These are phyloP conservation scores for Nitzschia sp. DNA, from an alignment of 108 stramenopile genomes.

Conservation along the genomic window DNA sequence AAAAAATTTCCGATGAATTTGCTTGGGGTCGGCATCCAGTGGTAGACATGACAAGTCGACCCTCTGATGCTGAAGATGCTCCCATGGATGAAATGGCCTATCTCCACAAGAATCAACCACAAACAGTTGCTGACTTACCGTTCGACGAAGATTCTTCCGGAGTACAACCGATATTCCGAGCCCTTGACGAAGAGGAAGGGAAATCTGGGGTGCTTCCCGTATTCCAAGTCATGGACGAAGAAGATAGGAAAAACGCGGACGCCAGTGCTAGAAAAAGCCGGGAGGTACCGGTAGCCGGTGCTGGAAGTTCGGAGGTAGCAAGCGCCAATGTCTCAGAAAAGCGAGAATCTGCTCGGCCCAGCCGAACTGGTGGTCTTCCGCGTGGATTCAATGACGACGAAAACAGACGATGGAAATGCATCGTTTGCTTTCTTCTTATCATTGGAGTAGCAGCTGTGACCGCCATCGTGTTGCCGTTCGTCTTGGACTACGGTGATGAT, in stretches of 20 bases:
- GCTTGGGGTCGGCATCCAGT: conserved; percentile 1
- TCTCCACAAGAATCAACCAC: not conserved
- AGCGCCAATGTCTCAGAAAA: not conserved
- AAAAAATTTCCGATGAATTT: conserved; percentile 1
- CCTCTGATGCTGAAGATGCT: not conserved
- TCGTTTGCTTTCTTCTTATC: conserved; percentile 9
- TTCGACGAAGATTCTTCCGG: not conserved
- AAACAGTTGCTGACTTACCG: not conserved
- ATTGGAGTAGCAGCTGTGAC: conserved; percentile 4
- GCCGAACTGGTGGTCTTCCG: not conserved
- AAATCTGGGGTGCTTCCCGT: conserved; percentile 5
- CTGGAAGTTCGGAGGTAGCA: not conserved
- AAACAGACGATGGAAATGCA: not conserved
- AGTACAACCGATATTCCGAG: conserved; percentile 17
- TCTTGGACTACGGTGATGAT: conserved; percentile 7
- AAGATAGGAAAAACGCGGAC: not conserved
- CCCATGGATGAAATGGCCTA: conserved; percentile 19
- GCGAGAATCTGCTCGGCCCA: not conserved
- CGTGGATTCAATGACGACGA: not conserved
- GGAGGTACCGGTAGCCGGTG: not conserved
- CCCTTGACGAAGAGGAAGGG: conserved; percentile 22
- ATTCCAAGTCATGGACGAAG: conserved; percentile 19
- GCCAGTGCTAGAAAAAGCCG: not conserved
- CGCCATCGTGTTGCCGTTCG: conserved; percentile 27
- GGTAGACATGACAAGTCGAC: not conserved